Evolutionary conservation across 2,329 filamentous ascomycete species (phyloP).

Genomic region (Aspergillus sp.): DNA sequence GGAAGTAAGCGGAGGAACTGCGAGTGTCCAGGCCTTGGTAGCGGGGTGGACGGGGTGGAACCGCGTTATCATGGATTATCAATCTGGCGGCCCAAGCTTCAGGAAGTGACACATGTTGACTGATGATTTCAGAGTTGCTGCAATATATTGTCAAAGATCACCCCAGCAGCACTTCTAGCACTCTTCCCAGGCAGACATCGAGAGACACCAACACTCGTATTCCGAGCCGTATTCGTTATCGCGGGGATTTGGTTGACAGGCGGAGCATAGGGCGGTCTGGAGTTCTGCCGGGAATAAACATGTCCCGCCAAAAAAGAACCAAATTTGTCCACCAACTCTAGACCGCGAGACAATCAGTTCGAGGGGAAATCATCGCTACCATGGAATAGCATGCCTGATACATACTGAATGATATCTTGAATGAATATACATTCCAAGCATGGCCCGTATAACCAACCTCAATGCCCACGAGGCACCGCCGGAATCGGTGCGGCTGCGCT

Average conservation of each 20-base stretch:
- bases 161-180: not conserved
- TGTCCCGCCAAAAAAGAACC: not conserved
- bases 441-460: constrained; percentile 46
- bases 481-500: constrained; percentile 65
- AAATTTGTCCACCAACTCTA: not conserved
- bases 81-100: not conserved
- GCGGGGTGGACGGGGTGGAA: not conserved
- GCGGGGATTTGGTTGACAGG: not conserved
- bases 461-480: constrained; percentile 80
- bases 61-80: not conserved
- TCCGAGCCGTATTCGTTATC: not conserved
- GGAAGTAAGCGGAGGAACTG: not conserved
- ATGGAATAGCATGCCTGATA: not conserved
- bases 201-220: not conserved
- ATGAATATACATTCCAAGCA: not conserved
- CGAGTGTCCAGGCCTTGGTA: not conserved
- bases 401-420: not conserved
- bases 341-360: not conserved
- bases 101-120: not conserved
- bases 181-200: not conserved
- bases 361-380: not conserved
- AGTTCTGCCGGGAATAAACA: not conserved
- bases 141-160: no score
- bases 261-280: not conserved
- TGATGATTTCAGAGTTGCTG: no score